A percentile compares a stretch with the other conserved stretches of the same genome.
Evolutionary conservation across 768 basidiomycete genomes (phyloP).

Genomic region (Hericium alpestre): DNA sequence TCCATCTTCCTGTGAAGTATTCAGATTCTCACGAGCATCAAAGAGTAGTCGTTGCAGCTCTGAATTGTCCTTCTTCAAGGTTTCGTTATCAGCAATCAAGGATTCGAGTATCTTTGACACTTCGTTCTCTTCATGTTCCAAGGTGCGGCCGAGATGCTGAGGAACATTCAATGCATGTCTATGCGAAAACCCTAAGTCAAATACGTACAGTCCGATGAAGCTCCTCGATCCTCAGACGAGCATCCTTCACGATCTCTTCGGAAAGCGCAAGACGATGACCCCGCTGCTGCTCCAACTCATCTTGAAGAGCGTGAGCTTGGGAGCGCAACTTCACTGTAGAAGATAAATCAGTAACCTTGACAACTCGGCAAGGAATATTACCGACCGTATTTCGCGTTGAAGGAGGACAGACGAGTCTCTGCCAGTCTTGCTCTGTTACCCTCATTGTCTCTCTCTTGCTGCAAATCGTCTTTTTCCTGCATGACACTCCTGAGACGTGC

Average conservation of each 20-base stretch:
- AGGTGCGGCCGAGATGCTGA: conserved; percentile 29
- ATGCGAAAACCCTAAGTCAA: background rate
- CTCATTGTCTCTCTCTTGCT: conserved; percentile 71
- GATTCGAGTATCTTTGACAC: conserved; percentile 65
- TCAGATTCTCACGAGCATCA: conserved; percentile 70
- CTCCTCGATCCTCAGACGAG: conserved; percentile 50
- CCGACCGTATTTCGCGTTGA: conserved; percentile 60
- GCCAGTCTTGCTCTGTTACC: conserved; percentile 55
- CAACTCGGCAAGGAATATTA: background rate
- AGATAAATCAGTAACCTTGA: background rate
- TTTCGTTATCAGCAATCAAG: conserved; percentile 80
- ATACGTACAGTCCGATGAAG: conserved; percentile 44
- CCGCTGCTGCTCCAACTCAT: conserved; percentile 52
- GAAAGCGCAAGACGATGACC: conserved; percentile 52
- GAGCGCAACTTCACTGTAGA: conserved; percentile 53
- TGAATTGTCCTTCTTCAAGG: conserved; percentile 67
- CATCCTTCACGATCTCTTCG: conserved; percentile 56
- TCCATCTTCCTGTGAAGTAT: conserved; percentile 57
- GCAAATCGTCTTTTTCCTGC: conserved; percentile 74
- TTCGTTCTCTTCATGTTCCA: conserved; percentile 41
- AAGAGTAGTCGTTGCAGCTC: conserved; percentile 67
- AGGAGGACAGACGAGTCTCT: conserved; percentile 51
- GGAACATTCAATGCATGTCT: background rate
- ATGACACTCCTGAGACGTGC: conserved; percentile 49
- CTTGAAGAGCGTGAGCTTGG: conserved; percentile 55